Conservation (phyloP, 1,284 basidiomycete species). For the Sanghuangporus weigelae region DNA sequence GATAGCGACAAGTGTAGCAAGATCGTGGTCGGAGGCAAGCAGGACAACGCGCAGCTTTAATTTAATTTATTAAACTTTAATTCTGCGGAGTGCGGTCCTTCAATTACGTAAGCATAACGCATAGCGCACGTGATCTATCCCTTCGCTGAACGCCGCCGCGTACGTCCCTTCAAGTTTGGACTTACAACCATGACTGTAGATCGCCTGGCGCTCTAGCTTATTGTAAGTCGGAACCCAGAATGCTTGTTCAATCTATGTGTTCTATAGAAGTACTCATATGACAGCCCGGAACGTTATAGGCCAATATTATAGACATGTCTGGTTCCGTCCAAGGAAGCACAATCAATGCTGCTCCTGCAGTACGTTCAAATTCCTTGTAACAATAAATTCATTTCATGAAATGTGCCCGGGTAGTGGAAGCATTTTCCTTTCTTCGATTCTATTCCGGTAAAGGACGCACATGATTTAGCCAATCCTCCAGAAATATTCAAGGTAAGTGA, state of each 20-base stretch:
- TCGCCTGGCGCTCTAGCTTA: no score
- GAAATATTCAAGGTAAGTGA: slow-evolving; percentile 66
- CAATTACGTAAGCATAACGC: background rate
- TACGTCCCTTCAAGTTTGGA: no score
- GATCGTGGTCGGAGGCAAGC: background rate
- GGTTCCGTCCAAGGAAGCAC: background rate
- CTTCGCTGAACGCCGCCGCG: no score
- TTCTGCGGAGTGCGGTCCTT: no score
- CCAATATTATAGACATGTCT: background rate
- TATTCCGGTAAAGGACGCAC: slow-evolving; percentile 70
- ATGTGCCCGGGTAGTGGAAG: slow-evolving; percentile 51
- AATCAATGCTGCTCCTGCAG: slow-evolving; percentile 1
- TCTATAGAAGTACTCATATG: no score
- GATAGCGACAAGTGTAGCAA: background rate
- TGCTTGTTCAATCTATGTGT: no score
- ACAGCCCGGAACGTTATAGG: no score
- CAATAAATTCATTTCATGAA: background rate
- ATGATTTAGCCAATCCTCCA: slow-evolving; percentile 71
- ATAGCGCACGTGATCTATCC: no score
- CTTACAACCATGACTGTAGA: no score
- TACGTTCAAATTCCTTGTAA: background rate
- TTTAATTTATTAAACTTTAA: no score
- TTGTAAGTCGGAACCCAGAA: no score
- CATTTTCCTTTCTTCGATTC: slow-evolving; percentile 83
- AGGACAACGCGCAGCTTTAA: no score